A percentile compares a stretch with the other conserved stretches of the same genome.
Conservation (phyloP, 2,329 filamentous ascomycete genomes). For the Fusarium phyllophilum region DNA sequence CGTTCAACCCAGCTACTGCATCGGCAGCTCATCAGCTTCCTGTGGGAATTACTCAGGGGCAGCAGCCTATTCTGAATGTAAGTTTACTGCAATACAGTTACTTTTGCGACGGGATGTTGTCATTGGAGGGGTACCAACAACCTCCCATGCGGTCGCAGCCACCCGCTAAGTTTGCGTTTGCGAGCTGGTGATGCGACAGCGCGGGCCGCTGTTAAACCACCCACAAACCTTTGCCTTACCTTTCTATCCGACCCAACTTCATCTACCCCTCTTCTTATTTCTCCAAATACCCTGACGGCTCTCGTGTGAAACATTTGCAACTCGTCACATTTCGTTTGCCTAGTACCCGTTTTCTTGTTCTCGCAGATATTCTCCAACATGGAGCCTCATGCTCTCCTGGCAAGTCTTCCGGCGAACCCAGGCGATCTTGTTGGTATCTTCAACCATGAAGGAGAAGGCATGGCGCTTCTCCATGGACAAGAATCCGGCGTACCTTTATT, state of each 20-base stretch:
- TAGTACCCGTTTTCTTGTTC: neutral
- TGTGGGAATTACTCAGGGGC: conserved; percentile 54
- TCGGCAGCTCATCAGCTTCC: conserved; percentile 52
- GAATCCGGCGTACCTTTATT: conserved; percentile 34
- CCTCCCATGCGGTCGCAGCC: conserved; percentile 25
- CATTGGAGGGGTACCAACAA: conserved; percentile 1
- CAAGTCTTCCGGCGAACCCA: conserved; percentile 11
- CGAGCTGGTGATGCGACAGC: conserved; percentile 25
- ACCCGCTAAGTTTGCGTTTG: conserved; percentile 22
- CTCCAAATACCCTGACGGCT: neutral
- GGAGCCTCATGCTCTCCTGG: conserved; percentile 6
- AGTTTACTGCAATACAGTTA: conserved; percentile 46
- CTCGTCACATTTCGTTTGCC: neutral
- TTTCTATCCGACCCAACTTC: neutral
- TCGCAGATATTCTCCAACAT: conserved; percentile 14
- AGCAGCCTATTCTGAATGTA: conserved; percentile 62
- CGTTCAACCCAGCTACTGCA: conserved; percentile 59
- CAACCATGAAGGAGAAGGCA: conserved; percentile 33
- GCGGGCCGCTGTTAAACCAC: conserved; percentile 22
- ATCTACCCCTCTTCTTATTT: conserved; percentile 1
- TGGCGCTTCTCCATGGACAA: conserved; percentile 32
- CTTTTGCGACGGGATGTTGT: conserved; percentile 1
- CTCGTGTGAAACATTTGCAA: conserved; percentile 1
- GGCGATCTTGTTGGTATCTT: conserved; percentile 40
- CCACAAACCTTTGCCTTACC: conserved; percentile 8